Evolutionary conservation across 352 stramenopile genomes (phyloP).

Genomic region (Pythium myriotylum): DNA sequence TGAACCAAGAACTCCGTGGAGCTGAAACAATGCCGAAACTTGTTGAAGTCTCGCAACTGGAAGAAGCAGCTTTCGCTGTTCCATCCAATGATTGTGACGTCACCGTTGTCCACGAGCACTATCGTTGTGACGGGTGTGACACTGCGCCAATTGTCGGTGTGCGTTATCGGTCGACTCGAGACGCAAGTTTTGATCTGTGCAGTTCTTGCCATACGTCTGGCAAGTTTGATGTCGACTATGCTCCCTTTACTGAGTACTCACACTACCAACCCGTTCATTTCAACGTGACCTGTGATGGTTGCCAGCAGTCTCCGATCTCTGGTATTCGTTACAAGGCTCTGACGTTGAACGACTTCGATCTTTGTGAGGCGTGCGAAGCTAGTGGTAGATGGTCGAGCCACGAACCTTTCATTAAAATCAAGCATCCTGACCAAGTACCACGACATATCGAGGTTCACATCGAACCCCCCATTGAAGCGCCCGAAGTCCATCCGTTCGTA

Average conservation of each 20-base stretch:
- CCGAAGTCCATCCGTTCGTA: constrained; percentile 17
- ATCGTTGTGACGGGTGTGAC: constrained; percentile 43
- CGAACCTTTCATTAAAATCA: constrained; percentile 64
- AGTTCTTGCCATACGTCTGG: constrained; percentile 20
- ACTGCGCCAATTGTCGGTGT: constrained; percentile 37
- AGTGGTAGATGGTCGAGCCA: constrained; percentile 29
- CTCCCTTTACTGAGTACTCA: constrained; percentile 26
- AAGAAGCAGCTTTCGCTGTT: constrained; percentile 9
- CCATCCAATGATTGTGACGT: constrained; percentile 11
- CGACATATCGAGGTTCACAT: constrained; percentile 22
- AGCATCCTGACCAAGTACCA: constrained; percentile 35
- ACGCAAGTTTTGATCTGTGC: constrained; percentile 47
- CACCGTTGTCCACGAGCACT: constrained; percentile 30
- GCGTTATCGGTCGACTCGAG: constrained; percentile 34
- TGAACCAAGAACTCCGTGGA: constrained; percentile 38
- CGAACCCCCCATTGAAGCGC: constrained; percentile 10
- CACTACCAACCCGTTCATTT: constrained; percentile 32
- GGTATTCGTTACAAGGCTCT: constrained; percentile 71
- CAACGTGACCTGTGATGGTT: constrained; percentile 54
- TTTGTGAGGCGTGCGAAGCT: constrained; percentile 56
- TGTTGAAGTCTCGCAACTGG: constrained; percentile 12
- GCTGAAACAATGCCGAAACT: constrained; percentile 29
- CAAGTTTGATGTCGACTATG: constrained; percentile 12
- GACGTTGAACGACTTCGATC: constrained; percentile 61
- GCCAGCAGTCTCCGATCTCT: constrained; percentile 61